A percentile compares a stretch with the other conserved stretches of the same genome.
Evolutionary conservation across 257 asterid genomes (phyloP).

Genomic region (Rhazya stricta): DNA sequence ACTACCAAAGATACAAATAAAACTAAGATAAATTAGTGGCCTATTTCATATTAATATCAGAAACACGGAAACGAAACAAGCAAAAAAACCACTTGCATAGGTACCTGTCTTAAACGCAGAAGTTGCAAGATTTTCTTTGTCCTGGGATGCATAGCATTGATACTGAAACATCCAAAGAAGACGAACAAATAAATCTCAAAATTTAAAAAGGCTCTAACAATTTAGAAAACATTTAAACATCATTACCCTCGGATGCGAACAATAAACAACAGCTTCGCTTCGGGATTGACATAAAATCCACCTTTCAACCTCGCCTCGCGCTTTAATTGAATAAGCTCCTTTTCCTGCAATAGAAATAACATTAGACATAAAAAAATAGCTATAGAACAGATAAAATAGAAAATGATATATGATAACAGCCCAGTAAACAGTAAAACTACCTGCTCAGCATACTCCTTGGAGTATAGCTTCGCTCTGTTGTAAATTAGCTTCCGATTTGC

Average conservation of each 20-base stretch:
- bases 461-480: constrained; percentile 42
- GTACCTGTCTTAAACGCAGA: constrained; percentile 60
- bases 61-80: not conserved
- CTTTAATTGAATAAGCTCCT: constrained; percentile 53
- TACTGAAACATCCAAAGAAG: constrained; percentile 30
- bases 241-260: constrained; percentile 66
- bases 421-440: constrained; percentile 19
- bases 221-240: not conserved
- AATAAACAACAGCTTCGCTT: constrained; percentile 60
- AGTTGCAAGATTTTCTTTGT: constrained; percentile 73
- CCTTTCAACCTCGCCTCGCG: constrained; percentile 83
- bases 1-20: not conserved
- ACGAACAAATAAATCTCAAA: not conserved
- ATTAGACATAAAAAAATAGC: not conserved
- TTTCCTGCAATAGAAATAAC: constrained; percentile 31
- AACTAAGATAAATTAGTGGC: not conserved
- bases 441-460: constrained; percentile 50
- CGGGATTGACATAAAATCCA: constrained; percentile 71
- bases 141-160: constrained; percentile 64
- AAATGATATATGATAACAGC: too few species aligned
- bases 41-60: not conserved
- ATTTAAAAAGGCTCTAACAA: not conserved
- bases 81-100: too few species aligned
- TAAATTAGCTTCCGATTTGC: constrained; percentile 50
- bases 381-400: not conserved